Evolutionary conservation across 164 flowering plant genomes (phyloP).

Genomic region (Santalum album): DNA sequence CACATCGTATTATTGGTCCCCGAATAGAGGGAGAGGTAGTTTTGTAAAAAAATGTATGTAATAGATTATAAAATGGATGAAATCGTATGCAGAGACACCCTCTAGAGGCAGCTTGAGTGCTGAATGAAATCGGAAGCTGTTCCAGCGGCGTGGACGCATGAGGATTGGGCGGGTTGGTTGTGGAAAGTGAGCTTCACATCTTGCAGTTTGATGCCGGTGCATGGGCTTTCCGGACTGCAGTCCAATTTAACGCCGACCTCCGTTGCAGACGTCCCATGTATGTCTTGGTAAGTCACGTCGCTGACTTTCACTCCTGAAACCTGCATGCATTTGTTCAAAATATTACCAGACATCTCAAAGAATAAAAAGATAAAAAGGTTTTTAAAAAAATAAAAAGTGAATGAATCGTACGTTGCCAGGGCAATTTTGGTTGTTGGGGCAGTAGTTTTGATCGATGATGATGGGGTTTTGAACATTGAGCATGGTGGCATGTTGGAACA

Average conservation of each 20-base stretch:
- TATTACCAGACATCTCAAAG: neutral
- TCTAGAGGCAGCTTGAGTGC: slow-evolving; percentile 29
- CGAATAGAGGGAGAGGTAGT: too few species aligned
- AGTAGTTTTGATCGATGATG: slow-evolving; percentile 24
- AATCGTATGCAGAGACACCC: too few species aligned
- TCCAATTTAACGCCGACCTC: slow-evolving; percentile 36
- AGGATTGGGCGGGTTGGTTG: slow-evolving; percentile 16
- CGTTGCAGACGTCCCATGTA: slow-evolving; percentile 44
- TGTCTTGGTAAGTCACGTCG: slow-evolving; percentile 28
- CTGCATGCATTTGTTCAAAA: neutral
- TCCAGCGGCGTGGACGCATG: slow-evolving; percentile 28
- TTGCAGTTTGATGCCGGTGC: slow-evolving; percentile 28
- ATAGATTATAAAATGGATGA: too few species aligned
- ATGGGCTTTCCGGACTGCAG: slow-evolving; percentile 37
- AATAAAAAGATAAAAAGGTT: neutral
- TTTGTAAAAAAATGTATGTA: too few species aligned
- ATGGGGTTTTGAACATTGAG: slow-evolving; percentile 19
- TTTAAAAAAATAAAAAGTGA: neutral
- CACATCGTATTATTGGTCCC: too few species aligned
- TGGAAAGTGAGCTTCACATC: slow-evolving; percentile 32
- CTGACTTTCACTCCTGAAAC: slow-evolving; percentile 27
- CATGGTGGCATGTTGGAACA: slow-evolving; percentile 16
- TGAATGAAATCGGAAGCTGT: slow-evolving; percentile 19
- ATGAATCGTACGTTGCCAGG: slow-evolving; percentile 12
- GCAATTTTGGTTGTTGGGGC: slow-evolving; percentile 21